Conservation (phyloP, 139 green algal species). For the Marvania coccoides region DNA sequence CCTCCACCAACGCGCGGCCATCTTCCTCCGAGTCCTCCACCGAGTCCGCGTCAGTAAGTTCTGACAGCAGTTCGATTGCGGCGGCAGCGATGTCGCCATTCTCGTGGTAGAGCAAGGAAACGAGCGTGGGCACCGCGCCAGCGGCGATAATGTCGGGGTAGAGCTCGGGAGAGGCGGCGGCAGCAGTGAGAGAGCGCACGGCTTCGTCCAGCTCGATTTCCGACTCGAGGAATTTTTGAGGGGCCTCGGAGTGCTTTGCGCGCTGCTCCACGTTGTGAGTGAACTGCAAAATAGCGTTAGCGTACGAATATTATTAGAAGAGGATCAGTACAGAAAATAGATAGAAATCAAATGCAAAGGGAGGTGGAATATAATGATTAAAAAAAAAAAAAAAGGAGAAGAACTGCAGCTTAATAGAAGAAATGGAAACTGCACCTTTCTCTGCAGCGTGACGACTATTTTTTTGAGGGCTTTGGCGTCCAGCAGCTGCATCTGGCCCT, state of each 20-base stretch:
- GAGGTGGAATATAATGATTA: no score
- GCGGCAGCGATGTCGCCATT: constrained; percentile 86
- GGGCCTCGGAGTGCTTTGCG: constrained; percentile 75
- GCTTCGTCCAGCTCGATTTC: constrained; percentile 91
- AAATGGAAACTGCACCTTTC: constrained; percentile 36
- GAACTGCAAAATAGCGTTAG: constrained; percentile 19
- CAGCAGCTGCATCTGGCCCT: constrained; percentile 53
- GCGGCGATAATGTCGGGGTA: constrained; percentile 79
- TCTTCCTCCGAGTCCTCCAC: constrained; percentile 66
- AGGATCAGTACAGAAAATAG: background rate
- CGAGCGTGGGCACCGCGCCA: constrained; percentile 52
- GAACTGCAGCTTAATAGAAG: background rate
- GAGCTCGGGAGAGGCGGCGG: constrained; percentile 59
- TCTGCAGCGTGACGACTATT: constrained; percentile 58
- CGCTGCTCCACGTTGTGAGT: constrained; percentile 75
- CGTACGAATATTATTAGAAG: background rate
- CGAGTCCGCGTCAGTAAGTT: constrained; percentile 84
- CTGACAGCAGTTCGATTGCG: constrained; percentile 68
- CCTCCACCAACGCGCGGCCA: constrained; percentile 52
- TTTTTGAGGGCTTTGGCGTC: constrained; percentile 56
- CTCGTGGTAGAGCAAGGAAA: constrained; percentile 84
- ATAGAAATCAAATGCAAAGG: background rate
- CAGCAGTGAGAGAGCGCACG: constrained; percentile 43
- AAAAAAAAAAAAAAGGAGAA: no score
- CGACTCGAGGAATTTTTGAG: constrained; percentile 86